A percentile compares a stretch with the other conserved stretches of the same genome.
Conservation (phyloP, 1,139 yeast genomes). For the Kodamaea plutei region DNA sequence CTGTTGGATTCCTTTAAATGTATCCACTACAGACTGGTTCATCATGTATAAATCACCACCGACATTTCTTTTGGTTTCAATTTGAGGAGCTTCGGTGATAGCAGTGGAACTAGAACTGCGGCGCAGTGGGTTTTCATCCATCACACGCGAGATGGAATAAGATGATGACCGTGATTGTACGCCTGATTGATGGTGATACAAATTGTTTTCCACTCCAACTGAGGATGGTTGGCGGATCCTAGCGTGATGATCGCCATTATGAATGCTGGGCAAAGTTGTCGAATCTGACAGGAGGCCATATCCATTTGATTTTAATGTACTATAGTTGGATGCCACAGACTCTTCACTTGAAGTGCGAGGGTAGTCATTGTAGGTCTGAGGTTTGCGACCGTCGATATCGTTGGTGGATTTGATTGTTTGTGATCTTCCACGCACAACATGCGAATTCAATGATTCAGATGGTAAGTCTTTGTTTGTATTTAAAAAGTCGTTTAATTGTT, state of each 20-base stretch:
- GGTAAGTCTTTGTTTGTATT: constrained; percentile 9
- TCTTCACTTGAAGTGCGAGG: constrained; percentile 33
- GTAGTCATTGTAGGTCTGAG: constrained; percentile 25
- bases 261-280: constrained; percentile 8
- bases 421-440: too few relatives aligned
- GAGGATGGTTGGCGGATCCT: constrained; percentile 1
- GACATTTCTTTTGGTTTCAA: constrained; percentile 50
- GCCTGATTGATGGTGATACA: not conserved
- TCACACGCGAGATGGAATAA: constrained; percentile 22
- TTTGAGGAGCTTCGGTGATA: constrained; percentile 38
- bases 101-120: constrained; percentile 36
- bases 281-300: constrained; percentile 32
- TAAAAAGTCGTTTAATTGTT: constrained; percentile 35
- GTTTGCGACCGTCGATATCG: constrained; percentile 11
- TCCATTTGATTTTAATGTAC: constrained; percentile 7
- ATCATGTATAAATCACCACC: constrained; percentile 53
- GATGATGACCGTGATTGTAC: constrained; percentile 17
- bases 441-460: too few relatives aligned
- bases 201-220: not conserved
- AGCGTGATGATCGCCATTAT: too few relatives aligned
- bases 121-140: constrained; percentile 13
- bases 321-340: constrained; percentile 13
- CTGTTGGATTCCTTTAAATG: constrained; percentile 47
- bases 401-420: too few relatives aligned
- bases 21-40: constrained; percentile 46